Evolutionary conservation across 495 filamentous ascomycete species (phyloP).

Genomic region (Tuber borchii): DNA sequence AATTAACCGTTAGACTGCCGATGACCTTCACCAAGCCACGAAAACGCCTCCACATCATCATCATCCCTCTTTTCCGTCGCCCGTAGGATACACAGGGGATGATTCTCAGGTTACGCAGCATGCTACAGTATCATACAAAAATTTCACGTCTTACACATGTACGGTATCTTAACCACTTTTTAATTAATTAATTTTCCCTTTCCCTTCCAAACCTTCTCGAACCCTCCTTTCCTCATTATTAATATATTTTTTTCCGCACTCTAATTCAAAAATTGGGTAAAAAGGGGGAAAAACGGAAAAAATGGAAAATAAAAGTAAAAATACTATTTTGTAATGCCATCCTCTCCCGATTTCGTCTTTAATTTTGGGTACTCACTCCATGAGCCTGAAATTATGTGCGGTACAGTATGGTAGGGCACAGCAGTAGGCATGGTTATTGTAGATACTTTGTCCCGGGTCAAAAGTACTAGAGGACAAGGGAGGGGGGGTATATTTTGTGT

Average conservation of each 20-base stretch:
- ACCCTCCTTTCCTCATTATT: neutral
- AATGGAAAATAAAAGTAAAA: too few species aligned
- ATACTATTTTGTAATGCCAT: neutral
- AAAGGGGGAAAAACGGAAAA: neutral
- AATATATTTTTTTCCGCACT: neutral
- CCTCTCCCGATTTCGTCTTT: neutral
- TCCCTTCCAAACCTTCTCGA: neutral
- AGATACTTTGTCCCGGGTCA: neutral
- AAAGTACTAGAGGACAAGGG: neutral
- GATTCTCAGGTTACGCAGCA: neutral
- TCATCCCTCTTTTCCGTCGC: neutral
- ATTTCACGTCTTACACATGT: neutral
- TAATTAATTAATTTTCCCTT: neutral
- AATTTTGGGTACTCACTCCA: neutral
- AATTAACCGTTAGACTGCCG: neutral
- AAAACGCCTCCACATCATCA: neutral
- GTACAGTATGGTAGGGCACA: neutral
- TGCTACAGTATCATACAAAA: neutral
- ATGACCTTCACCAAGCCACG: conserved; percentile 1
- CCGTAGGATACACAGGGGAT: neutral
- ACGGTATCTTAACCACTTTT: neutral
- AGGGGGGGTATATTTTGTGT: neutral
- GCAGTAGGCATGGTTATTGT: too few species aligned
- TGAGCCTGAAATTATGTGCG: neutral
- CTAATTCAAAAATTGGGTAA: neutral